phyloP scores from a whole-genome alignment of 164 flowering plant genomes.

The Nymphaea thermarum region DNA sequence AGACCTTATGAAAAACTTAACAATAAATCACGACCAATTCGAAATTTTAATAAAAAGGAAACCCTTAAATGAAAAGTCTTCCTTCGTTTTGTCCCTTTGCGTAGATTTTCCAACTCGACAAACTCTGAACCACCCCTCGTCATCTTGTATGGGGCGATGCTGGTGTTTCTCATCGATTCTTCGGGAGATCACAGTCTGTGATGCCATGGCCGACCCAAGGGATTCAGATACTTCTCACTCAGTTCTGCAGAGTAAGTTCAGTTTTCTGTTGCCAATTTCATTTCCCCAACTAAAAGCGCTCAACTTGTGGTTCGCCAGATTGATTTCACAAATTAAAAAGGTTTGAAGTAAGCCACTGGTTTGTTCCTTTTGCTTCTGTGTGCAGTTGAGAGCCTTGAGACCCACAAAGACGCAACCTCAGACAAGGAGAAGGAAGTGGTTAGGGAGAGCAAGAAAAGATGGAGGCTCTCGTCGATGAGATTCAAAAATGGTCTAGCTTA shows the following conservation, averaged over 20 bases:
- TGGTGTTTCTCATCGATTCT: too few relatives aligned
- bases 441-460: background rate
- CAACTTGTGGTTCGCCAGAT: background rate
- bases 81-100: too few relatives aligned
- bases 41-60: too few relatives aligned
- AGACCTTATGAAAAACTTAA: too few relatives aligned
- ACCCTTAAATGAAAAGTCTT: too few relatives aligned
- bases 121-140: too few relatives aligned
- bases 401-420: background rate
- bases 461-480: background rate
- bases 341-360: background rate
- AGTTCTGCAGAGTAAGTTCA: background rate
- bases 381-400: background rate
- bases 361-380: background rate
- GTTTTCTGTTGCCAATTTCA: background rate
- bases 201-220: background rate
- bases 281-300: too few relatives aligned
- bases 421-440: background rate
- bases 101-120: too few relatives aligned
- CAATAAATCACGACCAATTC: too few relatives aligned
- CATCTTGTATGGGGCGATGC: too few relatives aligned
- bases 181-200: too few relatives aligned
- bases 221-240: background rate
- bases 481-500: conserved; percentile 11
- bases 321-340: background rate